Conservation (phyloP, 2,329 filamentous ascomycete species). For the Triangularia verruculosa region DNA sequence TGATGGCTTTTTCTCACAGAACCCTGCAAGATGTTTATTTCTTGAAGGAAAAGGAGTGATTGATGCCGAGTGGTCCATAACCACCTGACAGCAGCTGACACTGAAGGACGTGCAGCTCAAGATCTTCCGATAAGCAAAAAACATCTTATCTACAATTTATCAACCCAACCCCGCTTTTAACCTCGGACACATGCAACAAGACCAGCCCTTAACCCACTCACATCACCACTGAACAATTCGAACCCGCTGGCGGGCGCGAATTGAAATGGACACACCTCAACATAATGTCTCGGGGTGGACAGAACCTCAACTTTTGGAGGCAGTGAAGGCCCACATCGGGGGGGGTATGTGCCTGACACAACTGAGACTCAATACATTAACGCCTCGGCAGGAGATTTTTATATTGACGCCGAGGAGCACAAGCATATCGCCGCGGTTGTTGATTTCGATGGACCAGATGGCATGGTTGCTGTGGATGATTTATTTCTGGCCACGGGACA, state of each 20-base stretch:
- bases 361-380: neutral
- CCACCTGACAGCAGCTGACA: neutral
- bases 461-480: neutral
- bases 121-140: too few relatives aligned
- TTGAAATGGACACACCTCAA: neutral
- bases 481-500: neutral
- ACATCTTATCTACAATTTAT: too few relatives aligned
- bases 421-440: neutral
- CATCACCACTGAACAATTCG: too few relatives aligned
- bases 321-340: neutral
- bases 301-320: neutral
- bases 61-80: neutral
- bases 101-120: too few relatives aligned
- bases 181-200: too few relatives aligned
- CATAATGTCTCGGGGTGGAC: neutral
- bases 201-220: too few relatives aligned
- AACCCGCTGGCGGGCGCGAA: too few relatives aligned
- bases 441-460: neutral
- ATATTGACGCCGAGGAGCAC: neutral
- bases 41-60: neutral
- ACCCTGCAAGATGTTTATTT: neutral
- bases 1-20: neutral
- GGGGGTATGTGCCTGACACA: neutral
- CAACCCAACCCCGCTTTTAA: neutral
- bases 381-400: neutral